Conservation (phyloP, 202 grass and related monocot genomes). For the Elaeis oleifera region DNA sequence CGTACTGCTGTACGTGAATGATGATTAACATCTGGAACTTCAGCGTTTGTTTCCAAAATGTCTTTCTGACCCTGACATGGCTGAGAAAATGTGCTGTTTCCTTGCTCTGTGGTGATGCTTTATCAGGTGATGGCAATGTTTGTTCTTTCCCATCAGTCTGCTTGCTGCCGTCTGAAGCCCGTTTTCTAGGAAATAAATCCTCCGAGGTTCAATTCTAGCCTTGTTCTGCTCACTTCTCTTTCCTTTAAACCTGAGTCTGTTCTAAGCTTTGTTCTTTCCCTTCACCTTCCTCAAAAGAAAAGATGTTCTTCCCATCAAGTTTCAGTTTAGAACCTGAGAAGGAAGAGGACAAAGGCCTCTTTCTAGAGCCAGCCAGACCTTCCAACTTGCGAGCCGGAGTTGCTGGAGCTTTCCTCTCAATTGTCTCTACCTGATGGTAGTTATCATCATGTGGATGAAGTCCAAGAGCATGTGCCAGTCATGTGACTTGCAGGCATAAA, state of each 20-base stretch:
- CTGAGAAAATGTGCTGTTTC: conserved; percentile 35
- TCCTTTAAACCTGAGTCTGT: conserved; percentile 35
- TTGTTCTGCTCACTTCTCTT: conserved; percentile 19
- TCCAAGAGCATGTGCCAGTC: too few relatives aligned
- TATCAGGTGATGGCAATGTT: conserved; percentile 35
- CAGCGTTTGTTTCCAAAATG: conserved; percentile 19
- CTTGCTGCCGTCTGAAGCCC: conserved; percentile 8
- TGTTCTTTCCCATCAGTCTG: conserved; percentile 29
- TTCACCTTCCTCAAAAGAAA: conserved; percentile 46
- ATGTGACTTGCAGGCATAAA: too few relatives aligned
- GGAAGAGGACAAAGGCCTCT: conserved; percentile 54
- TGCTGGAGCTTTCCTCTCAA: conserved; percentile 28
- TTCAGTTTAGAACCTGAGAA: conserved; percentile 44
- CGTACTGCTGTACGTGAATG: conserved; percentile 7
- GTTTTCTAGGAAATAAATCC: conserved; percentile 28
- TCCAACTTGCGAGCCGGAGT: conserved; percentile 28
- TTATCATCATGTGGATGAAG: too few relatives aligned
- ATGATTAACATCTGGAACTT: conserved; percentile 12
- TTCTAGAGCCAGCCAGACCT: conserved; percentile 34
- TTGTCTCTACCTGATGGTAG: too few relatives aligned
- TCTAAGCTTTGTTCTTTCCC: conserved; percentile 30
- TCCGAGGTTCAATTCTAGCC: conserved; percentile 24
- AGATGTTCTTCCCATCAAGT: conserved; percentile 27
- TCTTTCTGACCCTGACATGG: conserved; percentile 13
- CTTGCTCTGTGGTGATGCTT: conserved; percentile 37